Conservation (phyloP, 495 filamentous ascomycete species). For the Tetracladium marchalianum region DNA sequence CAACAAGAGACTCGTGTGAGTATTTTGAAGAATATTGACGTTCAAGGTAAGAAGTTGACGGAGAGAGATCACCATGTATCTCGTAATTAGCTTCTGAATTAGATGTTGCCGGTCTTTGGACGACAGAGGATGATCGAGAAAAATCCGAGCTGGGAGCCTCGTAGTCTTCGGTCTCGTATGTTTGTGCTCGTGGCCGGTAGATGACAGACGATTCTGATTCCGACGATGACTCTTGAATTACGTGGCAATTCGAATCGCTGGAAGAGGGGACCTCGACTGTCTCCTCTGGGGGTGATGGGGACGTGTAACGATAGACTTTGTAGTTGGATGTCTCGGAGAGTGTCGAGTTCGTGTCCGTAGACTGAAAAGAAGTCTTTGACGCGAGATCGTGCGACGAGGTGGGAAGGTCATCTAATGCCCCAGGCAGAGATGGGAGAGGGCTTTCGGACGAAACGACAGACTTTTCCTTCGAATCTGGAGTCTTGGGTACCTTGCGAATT, state of each 20-base stretch:
- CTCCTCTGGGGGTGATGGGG: constrained; percentile 19
- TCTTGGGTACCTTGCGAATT: constrained; percentile 41
- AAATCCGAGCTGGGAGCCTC: not conserved
- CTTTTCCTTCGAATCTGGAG: constrained; percentile 37
- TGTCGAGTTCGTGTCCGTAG: constrained; percentile 30
- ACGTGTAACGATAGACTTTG: constrained; percentile 36
- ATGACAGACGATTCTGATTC: constrained; percentile 6
- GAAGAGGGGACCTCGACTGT: constrained; percentile 19
- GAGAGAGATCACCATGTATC: constrained; percentile 31
- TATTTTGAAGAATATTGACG: constrained; percentile 27
- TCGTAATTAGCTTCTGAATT: constrained; percentile 28
- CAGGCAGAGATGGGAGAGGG: constrained; percentile 31
- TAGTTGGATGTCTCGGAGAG: constrained; percentile 43
- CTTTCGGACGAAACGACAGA: constrained; percentile 6
- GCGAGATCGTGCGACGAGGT: constrained; percentile 21
- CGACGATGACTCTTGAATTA: constrained; percentile 4
- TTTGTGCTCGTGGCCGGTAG: constrained; percentile 6
- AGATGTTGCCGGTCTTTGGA: constrained; percentile 11
- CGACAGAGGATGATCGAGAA: constrained; percentile 14
- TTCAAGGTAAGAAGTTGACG: constrained; percentile 25
- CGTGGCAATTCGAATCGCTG: constrained; percentile 16
- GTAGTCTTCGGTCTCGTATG: not conserved
- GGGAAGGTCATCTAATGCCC: constrained; percentile 17
- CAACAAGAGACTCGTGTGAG: constrained; percentile 43
- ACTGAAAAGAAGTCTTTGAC: constrained; percentile 37